These are phyloP conservation scores for Triadica sebifera DNA, from an alignment of 345 rosid species.

Conservation along the genomic window DNA sequence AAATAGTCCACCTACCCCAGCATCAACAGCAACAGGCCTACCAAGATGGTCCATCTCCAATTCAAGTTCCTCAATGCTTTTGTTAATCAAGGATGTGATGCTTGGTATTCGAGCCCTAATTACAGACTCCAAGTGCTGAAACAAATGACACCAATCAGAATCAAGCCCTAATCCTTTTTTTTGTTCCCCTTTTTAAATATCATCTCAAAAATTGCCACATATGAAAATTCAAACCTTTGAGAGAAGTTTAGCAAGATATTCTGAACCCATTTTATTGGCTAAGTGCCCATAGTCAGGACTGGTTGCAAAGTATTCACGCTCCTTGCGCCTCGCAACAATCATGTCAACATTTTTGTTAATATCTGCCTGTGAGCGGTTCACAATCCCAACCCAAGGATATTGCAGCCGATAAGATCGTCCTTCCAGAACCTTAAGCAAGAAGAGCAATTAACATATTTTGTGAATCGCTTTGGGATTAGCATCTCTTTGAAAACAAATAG, in stretches of 20 bases:
- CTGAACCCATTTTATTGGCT: conserved; percentile 92
- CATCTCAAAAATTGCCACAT: neutral
- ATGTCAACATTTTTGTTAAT: conserved; percentile 85
- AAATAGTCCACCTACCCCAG: conserved; percentile 63
- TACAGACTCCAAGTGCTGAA: conserved; percentile 87
- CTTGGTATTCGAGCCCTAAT: conserved; percentile 86
- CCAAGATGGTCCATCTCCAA: conserved; percentile 86
- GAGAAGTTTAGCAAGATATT: conserved; percentile 89
- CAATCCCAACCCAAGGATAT: conserved; percentile 97
- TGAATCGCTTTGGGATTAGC: neutral
- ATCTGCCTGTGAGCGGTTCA: conserved; percentile 97
- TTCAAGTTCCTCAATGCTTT: conserved; percentile 85
- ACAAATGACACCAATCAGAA: conserved; percentile 24
- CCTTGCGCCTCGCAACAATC: conserved; percentile 85
- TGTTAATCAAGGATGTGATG: conserved; percentile 81
- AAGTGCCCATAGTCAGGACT: conserved; percentile 95
- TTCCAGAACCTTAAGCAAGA: conserved; percentile 67
- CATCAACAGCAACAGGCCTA: conserved; percentile 82
- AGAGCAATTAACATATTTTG: neutral
- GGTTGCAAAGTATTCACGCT: conserved; percentile 81
- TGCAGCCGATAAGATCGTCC: conserved; percentile 87
- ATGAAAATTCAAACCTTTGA: conserved; percentile 57
- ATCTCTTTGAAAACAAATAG: neutral
- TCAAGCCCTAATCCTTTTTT: neutral
- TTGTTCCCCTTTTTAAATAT: neutral